Conservation (phyloP, 176 grass and related monocot genomes). For the Metroxylon sagu region DNA sequence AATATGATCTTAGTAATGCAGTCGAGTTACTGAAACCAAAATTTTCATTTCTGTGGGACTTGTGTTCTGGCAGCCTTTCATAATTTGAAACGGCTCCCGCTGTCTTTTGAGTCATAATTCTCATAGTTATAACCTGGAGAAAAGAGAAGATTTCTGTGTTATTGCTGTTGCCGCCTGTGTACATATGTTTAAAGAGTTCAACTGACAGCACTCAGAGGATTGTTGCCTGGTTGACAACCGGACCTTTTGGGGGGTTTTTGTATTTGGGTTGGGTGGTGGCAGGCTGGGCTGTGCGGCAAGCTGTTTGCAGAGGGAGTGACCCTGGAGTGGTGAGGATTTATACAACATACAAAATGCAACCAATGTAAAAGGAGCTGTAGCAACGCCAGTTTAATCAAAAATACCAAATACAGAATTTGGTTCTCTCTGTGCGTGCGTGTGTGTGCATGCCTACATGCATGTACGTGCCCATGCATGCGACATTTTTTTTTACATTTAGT, state of each 20-base stretch:
- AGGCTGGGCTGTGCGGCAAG: background rate
- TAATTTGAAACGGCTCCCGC: too few species aligned
- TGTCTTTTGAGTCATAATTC: background rate
- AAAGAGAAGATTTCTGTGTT: background rate
- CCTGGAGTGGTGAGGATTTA: background rate
- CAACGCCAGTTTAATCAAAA: background rate
- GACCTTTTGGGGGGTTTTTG: background rate
- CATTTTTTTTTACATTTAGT: too few species aligned
- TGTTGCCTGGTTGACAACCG: background rate
- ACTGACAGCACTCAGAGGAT: background rate
- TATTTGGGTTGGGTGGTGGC: background rate
- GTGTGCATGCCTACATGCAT: too few species aligned
- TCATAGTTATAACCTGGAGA: background rate
- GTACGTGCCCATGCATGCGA: too few species aligned
- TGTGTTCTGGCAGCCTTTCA: background rate
- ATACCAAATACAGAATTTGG: background rate
- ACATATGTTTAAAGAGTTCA: background rate
- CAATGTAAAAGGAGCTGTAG: slow-evolving; percentile 3
- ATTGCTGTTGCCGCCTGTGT: background rate
- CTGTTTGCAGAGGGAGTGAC: background rate
- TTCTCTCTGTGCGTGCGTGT: background rate
- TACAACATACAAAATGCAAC: background rate
- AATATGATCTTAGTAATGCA: slow-evolving; percentile 14
- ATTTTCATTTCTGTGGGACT: slow-evolving; percentile 3
- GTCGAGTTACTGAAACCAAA: slow-evolving; percentile 16